phyloP scores from a whole-genome alignment of 306 rosid species.

The Lathyrus oleraceus region DNA sequence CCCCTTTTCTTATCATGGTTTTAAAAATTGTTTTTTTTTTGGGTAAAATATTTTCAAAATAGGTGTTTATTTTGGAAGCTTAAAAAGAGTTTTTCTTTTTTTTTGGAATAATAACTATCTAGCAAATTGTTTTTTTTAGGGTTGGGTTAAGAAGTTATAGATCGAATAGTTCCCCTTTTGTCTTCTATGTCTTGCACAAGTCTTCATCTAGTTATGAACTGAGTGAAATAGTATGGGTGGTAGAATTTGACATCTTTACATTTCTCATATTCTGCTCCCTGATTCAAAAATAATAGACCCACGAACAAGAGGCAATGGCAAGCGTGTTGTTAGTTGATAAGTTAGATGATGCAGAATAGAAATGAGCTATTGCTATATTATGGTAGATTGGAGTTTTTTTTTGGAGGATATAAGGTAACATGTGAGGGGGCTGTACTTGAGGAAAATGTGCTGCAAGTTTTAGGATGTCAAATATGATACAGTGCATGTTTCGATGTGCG shows the following conservation, averaged over 20 bases:
- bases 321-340: not conserved
- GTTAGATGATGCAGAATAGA: not conserved
- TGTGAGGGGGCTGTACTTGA: not conserved
- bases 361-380: not conserved
- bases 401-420: not conserved
- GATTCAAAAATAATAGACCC: not conserved
- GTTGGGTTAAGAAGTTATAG: not conserved
- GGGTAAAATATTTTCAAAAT: not conserved
- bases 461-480: not conserved
- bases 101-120: not conserved
- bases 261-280: not conserved
- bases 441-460: slow-evolving; percentile 5
- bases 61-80: not conserved
- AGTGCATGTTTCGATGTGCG: not conserved
- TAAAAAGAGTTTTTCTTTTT: not conserved
- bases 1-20: not conserved
- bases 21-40: not conserved
- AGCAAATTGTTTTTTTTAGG: not conserved
- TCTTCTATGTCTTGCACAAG: not conserved
- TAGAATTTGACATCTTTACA: not conserved
- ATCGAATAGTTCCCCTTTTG: not conserved
- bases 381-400: slow-evolving; percentile 1
- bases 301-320: not conserved
- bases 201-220: slow-evolving; percentile 15
- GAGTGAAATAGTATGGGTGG: slow-evolving; percentile 15